Percentiles rank a stretch among this genome's conserved stretches.
Evolutionary conservation across 1,284 basidiomycete genomes (phyloP).

Genomic region (Earliella scabrosa): DNA sequence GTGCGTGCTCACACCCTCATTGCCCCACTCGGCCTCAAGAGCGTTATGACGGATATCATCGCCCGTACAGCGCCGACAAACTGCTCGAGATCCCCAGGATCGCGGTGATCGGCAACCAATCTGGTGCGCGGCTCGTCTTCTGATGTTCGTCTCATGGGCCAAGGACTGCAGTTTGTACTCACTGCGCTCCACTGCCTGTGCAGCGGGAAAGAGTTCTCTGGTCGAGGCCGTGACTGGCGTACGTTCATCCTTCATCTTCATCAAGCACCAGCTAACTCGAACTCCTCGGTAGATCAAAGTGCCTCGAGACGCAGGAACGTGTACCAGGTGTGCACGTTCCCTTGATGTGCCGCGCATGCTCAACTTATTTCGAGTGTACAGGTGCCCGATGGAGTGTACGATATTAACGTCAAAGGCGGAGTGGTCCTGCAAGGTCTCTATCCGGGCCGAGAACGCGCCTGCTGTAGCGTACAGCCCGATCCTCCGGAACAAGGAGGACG

Average conservation of each 20-base stretch:
- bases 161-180: no score
- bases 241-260: slow-evolving; percentile 22
- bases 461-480: slow-evolving; percentile 25
- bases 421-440: slow-evolving; percentile 38
- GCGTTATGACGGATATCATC: no score
- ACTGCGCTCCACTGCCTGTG: background rate
- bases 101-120: slow-evolving; percentile 32
- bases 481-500: slow-evolving; percentile 25
- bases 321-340: slow-evolving; percentile 47
- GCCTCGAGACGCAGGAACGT: slow-evolving; percentile 61
- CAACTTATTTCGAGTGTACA: background rate
- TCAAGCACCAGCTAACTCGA: background rate
- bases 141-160: background rate
- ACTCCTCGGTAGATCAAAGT: slow-evolving; percentile 52
- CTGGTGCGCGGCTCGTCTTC: slow-evolving; percentile 32
- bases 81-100: slow-evolving; percentile 27
- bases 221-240: slow-evolving; percentile 64
- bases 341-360: background rate
- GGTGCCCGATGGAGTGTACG: slow-evolving; percentile 32
- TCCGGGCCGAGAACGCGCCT: slow-evolving; percentile 23
- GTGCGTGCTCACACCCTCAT: slow-evolving; percentile 33
- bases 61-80: slow-evolving; percentile 18
- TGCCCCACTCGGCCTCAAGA: no score
- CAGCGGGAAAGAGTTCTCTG: slow-evolving; percentile 46
- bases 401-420: slow-evolving; percentile 14